Evolutionary conservation across 306 rosid genomes (phyloP), one percentile per base, ranked within the genome.

Genomic region (Pyrus communis): DNA sequence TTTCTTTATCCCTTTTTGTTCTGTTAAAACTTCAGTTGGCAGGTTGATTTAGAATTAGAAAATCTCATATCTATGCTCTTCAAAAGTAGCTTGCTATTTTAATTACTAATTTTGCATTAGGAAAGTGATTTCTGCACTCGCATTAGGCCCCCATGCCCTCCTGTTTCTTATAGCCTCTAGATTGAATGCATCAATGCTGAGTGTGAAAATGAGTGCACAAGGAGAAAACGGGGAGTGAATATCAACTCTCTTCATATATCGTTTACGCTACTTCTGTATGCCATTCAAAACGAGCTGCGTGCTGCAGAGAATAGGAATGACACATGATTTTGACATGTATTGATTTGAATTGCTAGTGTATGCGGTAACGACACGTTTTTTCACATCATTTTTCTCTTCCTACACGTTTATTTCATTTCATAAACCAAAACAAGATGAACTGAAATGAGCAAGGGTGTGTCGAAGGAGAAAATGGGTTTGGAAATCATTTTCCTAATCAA

Each of bases 11-110:
- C 84, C 73, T 63, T 76, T 87, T 88, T 87, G 83, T 86, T 88
- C 85, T 78, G 80, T 81, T 84, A 69, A 75, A 91, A 82, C 78
- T 58, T 86, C 85, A 89, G 88, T 90, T 83, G 71, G 60, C 86
- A 85, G 87, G 90, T 88, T 84, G 86, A 80, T 78, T 81, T 87
- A 88, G 96, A 88, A 78, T 86, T 82, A 84, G 87, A 70, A 77
- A 35, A 73, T 82, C 80, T 79, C 78, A 75, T 83, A 66, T 87
- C 83, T 85, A 71, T 78, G 90, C 85, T 77, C 76, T 80, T 85
- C 58, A 75, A 69, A 82, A 80, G 86, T 84, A 62, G 72, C 77
- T 80, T 69, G 73, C 76, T 74, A 0, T 67, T 79, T 42, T 68
- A 69, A 9, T 79, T 42, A 45, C n/a, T 45, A 30, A 33, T 74